Percentiles rank a stretch among this genome's conserved stretches.
Conservation (phyloP, 2,329 filamentous ascomycete species). For the Trichoderma asperellum region DNA sequence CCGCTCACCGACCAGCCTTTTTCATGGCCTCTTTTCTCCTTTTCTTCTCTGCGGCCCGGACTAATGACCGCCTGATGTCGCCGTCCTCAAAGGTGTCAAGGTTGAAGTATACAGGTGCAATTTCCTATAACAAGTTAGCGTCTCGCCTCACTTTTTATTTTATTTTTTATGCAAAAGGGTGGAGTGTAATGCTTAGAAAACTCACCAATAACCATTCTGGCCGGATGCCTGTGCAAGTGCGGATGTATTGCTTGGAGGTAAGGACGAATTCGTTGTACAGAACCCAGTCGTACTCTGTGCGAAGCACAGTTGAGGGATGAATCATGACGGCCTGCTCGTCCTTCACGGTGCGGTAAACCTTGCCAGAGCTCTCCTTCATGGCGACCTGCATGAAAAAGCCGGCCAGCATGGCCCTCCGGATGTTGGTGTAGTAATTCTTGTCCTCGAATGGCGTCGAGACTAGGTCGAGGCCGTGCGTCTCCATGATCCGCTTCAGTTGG, state of each 20-base stretch:
- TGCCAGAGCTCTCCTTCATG: slow-evolving; percentile 85
- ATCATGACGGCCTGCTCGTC: slow-evolving; percentile 93
- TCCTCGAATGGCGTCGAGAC: slow-evolving; percentile 88
- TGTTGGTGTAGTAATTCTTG: slow-evolving; percentile 98
- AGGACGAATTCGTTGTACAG: slow-evolving; percentile 98
- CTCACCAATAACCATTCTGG: slow-evolving; percentile 92
- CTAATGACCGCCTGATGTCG: slow-evolving; percentile 74
- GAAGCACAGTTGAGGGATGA: slow-evolving; percentile 89
- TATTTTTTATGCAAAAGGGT: slow-evolving; percentile 1
- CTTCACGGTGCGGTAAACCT: slow-evolving; percentile 94
- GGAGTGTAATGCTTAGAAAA: slow-evolving; percentile 13
- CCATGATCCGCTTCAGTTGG: slow-evolving; percentile 96
- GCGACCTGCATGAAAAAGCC: slow-evolving; percentile 99
- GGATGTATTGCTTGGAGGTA: slow-evolving; percentile 96
- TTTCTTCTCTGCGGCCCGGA: slow-evolving; percentile 62
- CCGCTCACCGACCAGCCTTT: slow-evolving; percentile 46
- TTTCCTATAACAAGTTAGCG: slow-evolving; percentile 63
- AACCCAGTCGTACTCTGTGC: slow-evolving; percentile 92
- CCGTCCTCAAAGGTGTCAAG: slow-evolving; percentile 80
- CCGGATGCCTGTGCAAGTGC: slow-evolving; percentile 87
- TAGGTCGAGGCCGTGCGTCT: slow-evolving; percentile 83
- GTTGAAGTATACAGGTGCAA: slow-evolving; percentile 92
- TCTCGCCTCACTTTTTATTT: slow-evolving; percentile 2
- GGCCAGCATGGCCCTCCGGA: slow-evolving; percentile 84
- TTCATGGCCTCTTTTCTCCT: slow-evolving; percentile 62